Evolutionary conservation across 2,329 filamentous ascomycete genomes (phyloP).

Genomic region (Pseudogymnoascus sp.): DNA sequence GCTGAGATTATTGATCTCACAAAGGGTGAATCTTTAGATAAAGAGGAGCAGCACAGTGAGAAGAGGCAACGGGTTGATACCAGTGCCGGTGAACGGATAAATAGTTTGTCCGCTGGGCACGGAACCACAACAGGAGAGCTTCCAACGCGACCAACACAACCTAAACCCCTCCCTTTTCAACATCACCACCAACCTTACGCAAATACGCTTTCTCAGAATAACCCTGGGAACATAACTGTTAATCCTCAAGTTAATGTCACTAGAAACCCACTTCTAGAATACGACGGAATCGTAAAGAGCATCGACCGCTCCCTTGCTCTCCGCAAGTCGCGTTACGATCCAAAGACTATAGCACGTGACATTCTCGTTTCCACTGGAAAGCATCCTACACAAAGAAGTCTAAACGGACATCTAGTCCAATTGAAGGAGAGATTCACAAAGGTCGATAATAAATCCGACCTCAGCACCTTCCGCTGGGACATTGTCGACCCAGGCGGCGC

Average conservation of each 20-base stretch:
- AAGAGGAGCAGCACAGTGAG: neutral
- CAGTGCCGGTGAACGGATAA: neutral
- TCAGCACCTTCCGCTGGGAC: conserved; percentile 14
- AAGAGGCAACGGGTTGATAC: neutral
- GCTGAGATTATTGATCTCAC: conserved; percentile 14
- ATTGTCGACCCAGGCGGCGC: conserved; percentile 7
- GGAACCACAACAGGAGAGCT: neutral
- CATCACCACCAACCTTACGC: neutral
- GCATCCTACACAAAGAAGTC: conserved; percentile 49
- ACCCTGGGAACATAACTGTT: neutral
- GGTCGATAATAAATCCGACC: conserved; percentile 11
- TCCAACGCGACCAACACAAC: neutral
- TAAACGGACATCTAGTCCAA: conserved; percentile 52
- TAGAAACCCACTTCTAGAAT: conserved; percentile 9
- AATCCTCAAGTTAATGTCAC: neutral
- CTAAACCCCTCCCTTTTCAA: neutral
- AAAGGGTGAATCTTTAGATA: conserved; percentile 6
- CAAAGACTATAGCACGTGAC: conserved; percentile 55
- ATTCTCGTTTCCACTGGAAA: conserved; percentile 54
- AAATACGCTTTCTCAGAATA: neutral
- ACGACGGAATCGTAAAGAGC: conserved; percentile 10
- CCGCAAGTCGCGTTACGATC: conserved; percentile 47
- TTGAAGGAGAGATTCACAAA: conserved; percentile 5
- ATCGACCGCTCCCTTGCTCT: conserved; percentile 2
- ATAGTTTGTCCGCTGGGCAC: neutral